Base-by-base conservation (phyloP, 257 asterid genomes). In the Leonotis leonurus region DNA sequence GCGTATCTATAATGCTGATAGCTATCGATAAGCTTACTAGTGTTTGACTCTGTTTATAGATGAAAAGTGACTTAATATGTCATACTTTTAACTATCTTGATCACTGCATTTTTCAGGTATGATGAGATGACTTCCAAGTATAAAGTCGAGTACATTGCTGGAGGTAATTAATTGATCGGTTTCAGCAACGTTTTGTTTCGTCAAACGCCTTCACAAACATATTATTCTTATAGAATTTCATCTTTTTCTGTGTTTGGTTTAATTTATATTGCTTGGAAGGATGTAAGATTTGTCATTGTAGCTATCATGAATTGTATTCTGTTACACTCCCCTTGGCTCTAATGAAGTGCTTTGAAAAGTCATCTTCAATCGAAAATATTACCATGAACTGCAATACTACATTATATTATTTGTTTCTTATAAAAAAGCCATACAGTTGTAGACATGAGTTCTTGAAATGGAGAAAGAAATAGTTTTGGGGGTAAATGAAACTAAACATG, bases 61-160 rank as follows among this genome's bases (percentile, higher is more conserved):
- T 46, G 54, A 46, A 27, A 21, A n/a, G 3, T 11, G 36, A 30
- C 46, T 30, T 1, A 0, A 49, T 43, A 18, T 33, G 8, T 46
- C 33, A 9, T 24, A 44, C 11, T 56, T 21, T 26, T 51, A 12
- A 32, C 6, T 57, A 13, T 12, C 8, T 67, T 69, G 58, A 56
- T 29, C 24, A 24, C 56, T 78, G 65, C 51, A 35, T 60, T 26
- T 62, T 39, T 57, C 71, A 88, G 96, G 92, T 88, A 88, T 57
- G 85, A 85, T 24, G 96, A 88, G 68, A 58, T 88, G 86, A 37
- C 89, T 50, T 70, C 90, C 11, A 88, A 83, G 67, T 67, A 57
- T 70, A 76, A 35, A n/a, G 95, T 88, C 71, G 96, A 85, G 67
- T 88, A 81, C 79, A 85, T 83, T 72, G 95, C 96, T 64, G 92